phyloP scores from a whole-genome alignment of 192 early-diverging fungal genomes.

The Coemansia sp. region DNA sequence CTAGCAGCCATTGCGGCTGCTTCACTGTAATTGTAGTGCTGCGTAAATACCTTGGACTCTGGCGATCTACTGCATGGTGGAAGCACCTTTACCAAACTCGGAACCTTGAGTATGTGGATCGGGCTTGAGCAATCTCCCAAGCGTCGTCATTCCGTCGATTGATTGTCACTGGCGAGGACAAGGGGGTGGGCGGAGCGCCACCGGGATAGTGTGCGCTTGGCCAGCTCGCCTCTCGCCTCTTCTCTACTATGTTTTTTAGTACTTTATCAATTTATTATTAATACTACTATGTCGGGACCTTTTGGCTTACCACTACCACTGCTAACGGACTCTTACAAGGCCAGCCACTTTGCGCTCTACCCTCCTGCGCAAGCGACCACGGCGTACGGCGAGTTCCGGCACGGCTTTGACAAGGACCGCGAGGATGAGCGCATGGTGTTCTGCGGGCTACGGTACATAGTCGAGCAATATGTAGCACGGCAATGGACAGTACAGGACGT shows the following conservation, averaged over 20 bases:
- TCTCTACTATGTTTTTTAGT: not conserved
- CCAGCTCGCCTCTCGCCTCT: too few species aligned
- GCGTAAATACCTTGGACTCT: not conserved
- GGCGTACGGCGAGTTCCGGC: constrained; percentile 83
- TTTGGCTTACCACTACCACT: constrained; percentile 62
- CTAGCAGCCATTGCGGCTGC: not conserved
- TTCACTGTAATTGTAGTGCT: not conserved
- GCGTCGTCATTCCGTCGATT: too few species aligned
- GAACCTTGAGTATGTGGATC: constrained; percentile 53
- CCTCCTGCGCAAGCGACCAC: constrained; percentile 68
- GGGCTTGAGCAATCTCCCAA: constrained; percentile 22
- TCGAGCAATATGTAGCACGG: constrained; percentile 69
- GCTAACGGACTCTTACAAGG: constrained; percentile 86
- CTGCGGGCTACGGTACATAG: constrained; percentile 83
- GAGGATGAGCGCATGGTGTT: constrained; percentile 75
- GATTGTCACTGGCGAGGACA: too few species aligned
- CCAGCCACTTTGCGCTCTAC: constrained; percentile 71
- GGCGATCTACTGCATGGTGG: not conserved
- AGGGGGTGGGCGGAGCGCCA: too few species aligned
- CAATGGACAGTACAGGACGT: constrained; percentile 73
- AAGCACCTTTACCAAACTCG: constrained; percentile 20
- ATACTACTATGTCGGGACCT: constrained; percentile 39
- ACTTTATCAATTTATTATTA: not conserved
- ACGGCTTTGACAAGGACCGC: constrained; percentile 61
- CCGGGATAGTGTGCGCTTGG: too few species aligned